A percentile compares a stretch with the other conserved stretches of the same genome.
These are phyloP conservation scores for Parascedosporium putredinis DNA, from an alignment of 2,329 filamentous ascomycete species.

Conservation along the genomic window DNA sequence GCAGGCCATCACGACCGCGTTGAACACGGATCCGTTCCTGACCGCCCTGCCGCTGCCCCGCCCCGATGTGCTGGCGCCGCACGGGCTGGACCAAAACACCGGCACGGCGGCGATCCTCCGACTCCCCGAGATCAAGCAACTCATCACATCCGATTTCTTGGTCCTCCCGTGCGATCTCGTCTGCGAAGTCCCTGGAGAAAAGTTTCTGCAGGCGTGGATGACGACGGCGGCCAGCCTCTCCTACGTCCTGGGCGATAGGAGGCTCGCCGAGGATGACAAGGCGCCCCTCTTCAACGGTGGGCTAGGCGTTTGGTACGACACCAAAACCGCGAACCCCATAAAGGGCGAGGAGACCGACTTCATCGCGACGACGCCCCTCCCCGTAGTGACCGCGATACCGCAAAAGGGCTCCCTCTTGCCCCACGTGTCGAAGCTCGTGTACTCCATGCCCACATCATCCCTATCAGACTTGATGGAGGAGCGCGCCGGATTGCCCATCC, in stretches of 20 bases:
- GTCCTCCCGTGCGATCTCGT: constrained; percentile 89
- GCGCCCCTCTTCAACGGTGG: constrained; percentile 53
- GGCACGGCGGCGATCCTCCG: constrained; percentile 84
- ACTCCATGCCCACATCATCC: constrained; percentile 79
- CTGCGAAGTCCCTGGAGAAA: constrained; percentile 76
- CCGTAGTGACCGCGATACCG: constrained; percentile 41
- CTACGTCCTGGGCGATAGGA: constrained; percentile 42
- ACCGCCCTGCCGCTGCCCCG: constrained; percentile 63
- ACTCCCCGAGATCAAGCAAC: constrained; percentile 67
- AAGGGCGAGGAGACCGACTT: constrained; percentile 94
- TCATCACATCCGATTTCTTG: constrained; percentile 76
- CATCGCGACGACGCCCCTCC: constrained; percentile 63
- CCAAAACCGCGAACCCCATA: constrained; percentile 58
- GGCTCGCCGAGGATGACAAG: constrained; percentile 26
- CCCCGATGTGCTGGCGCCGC: constrained; percentile 66
- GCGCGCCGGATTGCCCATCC: constrained; percentile 60
- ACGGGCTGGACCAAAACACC: constrained; percentile 67
- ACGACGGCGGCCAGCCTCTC: constrained; percentile 63
- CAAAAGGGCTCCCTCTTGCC: constrained; percentile 53
- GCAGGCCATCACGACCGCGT: constrained; percentile 55
- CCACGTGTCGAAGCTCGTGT: constrained; percentile 67
- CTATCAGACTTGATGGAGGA: constrained; percentile 74
- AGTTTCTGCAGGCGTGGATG: constrained; percentile 87
- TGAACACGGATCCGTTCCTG: constrained; percentile 69
- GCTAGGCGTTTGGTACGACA: constrained; percentile 84